Conservation (phyloP, 441 rosid species). For the Raphanus hybrid region DNA sequence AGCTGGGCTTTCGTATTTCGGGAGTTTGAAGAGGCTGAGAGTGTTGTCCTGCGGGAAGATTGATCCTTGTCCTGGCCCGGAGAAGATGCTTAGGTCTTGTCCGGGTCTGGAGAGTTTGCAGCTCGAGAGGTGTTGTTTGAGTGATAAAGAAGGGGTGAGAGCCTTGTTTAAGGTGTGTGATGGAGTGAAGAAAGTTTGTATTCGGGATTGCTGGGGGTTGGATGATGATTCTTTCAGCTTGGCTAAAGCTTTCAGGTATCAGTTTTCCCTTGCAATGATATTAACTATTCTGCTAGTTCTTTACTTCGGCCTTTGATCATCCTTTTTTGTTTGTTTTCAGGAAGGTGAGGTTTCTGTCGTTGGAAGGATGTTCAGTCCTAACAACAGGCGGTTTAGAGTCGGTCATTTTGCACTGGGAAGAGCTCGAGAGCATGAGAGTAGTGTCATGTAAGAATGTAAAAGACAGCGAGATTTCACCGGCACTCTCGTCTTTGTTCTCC, state of each 20-base stretch:
- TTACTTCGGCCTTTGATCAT: too few species aligned
- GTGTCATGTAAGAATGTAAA: slow-evolving; percentile 65
- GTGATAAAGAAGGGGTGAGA: slow-evolving; percentile 57
- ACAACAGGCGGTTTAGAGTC: slow-evolving; percentile 71
- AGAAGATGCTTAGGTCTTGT: slow-evolving; percentile 59
- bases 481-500: slow-evolving; percentile 65
- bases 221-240: slow-evolving; percentile 59
- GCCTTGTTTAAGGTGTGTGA: slow-evolving; percentile 65
- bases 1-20: slow-evolving; percentile 63
- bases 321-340: slow-evolving; percentile 37
- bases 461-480: slow-evolving; percentile 61
- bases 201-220: slow-evolving; percentile 76
- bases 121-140: slow-evolving; percentile 59
- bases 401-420: slow-evolving; percentile 61
- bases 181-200: slow-evolving; percentile 50
- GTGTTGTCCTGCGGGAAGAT: slow-evolving; percentile 55
- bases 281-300: neutral
- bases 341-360: slow-evolving; percentile 55
- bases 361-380: slow-evolving; percentile 69
- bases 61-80: slow-evolving; percentile 60
- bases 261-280: neutral
- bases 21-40: slow-evolving; percentile 60
- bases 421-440: slow-evolving; percentile 61
- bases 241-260: slow-evolving; percentile 68
- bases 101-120: slow-evolving; percentile 62